Percentiles rank a stretch among this genome's conserved stretches.
phyloP scores from a whole-genome alignment of 2,329 filamentous ascomycete species.

The Septoria petroselini region DNA sequence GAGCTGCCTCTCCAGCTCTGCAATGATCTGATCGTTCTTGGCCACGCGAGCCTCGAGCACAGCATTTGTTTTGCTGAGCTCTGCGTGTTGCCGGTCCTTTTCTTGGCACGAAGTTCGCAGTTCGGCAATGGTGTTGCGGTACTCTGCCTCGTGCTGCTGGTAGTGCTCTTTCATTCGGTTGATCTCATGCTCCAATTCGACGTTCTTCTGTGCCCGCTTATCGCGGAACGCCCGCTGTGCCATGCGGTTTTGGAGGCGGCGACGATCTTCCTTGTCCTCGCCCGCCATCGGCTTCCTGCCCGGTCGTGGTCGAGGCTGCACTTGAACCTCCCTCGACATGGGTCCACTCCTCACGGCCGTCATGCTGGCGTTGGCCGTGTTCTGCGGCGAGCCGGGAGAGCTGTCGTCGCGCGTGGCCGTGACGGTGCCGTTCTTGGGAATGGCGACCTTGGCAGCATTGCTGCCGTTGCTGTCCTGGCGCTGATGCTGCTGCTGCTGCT shows the following conservation, averaged over 20 bases:
- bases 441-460: conserved; percentile 16
- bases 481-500: not conserved
- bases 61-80: conserved; percentile 4
- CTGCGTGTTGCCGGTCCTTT: conserved; percentile 2
- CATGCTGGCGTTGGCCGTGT: conserved; percentile 14
- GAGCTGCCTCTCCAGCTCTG: conserved; percentile 2
- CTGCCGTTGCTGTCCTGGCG: conserved; percentile 9
- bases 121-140: conserved; percentile 6
- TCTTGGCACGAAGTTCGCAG: not conserved
- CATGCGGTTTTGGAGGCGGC: conserved; percentile 90
- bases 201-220: conserved; percentile 77
- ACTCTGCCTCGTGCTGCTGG: conserved; percentile 3
- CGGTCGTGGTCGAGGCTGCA: conserved; percentile 56
- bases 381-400: not conserved
- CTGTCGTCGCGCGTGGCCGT: conserved; percentile 4
- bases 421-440: conserved; percentile 14
- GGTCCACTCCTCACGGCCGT: conserved; percentile 34
- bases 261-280: conserved; percentile 86
- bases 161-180: conserved; percentile 45
- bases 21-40: not conserved
- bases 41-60: not conserved
- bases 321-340: conserved; percentile 38
- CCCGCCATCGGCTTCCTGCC: conserved; percentile 76
- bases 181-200: conserved; percentile 21
- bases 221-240: conserved; percentile 90